These are phyloP conservation scores for Clohesyomyces aquaticus DNA, from an alignment of 495 filamentous ascomycete genomes.

Conservation along the genomic window DNA sequence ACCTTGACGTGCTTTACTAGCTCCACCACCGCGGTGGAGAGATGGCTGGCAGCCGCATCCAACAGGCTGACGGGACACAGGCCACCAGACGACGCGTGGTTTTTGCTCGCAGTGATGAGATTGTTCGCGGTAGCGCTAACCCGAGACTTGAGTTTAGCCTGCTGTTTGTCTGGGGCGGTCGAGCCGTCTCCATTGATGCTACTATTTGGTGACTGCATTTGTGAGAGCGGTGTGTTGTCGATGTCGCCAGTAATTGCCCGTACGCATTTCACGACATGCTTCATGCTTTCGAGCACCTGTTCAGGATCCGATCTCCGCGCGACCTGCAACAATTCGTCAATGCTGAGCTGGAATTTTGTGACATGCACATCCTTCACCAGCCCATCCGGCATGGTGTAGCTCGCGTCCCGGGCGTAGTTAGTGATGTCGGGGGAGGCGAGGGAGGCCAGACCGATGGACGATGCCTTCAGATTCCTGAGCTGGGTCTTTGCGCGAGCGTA, in stretches of 20 bases:
- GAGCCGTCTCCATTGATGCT: slow-evolving; percentile 52
- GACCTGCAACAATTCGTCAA: slow-evolving; percentile 85
- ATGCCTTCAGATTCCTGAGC: slow-evolving; percentile 76
- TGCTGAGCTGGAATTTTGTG: slow-evolving; percentile 91
- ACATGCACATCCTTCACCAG: slow-evolving; percentile 88
- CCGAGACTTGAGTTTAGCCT: slow-evolving; percentile 71
- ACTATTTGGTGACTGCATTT: slow-evolving; percentile 36
- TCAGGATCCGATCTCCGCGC: slow-evolving; percentile 74
- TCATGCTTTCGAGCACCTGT: slow-evolving; percentile 77
- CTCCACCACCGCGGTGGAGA: slow-evolving; percentile 83
- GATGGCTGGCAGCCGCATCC: slow-evolving; percentile 93
- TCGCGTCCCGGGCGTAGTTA: slow-evolving; percentile 67
- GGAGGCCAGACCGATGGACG: slow-evolving; percentile 68
- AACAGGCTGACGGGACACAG: slow-evolving; percentile 93
- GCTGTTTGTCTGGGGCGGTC: slow-evolving; percentile 49
- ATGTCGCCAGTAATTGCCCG: slow-evolving; percentile 80
- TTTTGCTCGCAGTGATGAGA: slow-evolving; percentile 89
- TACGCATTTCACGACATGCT: slow-evolving; percentile 75
- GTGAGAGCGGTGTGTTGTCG: slow-evolving; percentile 49
- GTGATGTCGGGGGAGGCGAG: slow-evolving; percentile 58
- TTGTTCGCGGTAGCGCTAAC: slow-evolving; percentile 94
- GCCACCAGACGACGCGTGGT: slow-evolving; percentile 77
- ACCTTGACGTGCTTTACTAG: slow-evolving; percentile 83
- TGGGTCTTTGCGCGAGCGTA: slow-evolving; percentile 88
- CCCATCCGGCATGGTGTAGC: slow-evolving; percentile 71